Evolutionary conservation across 148 eudicot genomes (phyloP), one percentile per base, ranked within the genome.

Genomic region (Drosera capensis): DNA sequence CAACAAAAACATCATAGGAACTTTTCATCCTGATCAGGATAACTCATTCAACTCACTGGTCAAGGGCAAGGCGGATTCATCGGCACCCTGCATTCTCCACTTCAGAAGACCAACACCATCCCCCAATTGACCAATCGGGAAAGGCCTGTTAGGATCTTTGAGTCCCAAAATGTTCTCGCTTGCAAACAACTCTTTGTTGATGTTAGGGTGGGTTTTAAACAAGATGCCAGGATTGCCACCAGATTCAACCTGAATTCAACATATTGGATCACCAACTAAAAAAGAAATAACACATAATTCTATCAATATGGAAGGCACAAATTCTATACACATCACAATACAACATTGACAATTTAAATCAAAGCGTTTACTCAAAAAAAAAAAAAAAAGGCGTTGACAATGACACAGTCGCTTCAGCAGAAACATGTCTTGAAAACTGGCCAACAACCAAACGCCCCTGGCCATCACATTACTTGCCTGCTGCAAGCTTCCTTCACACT

Each of bases 41-140:
- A 34, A 0, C 39, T 58, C 25, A 14, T 14, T 28, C 42, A 62
- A 59, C 95, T 72, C 54, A 84, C 99, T 81, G 13, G 78, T 66
- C 64, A 90, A 66, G 51, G 99, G 99, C 65, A 90, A 85, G 57
- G 67, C 68, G 20, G 88, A 69, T 66, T 84, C 95, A 54, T 90
- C 99, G 42, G 51, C 63, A 60, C 77, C 85, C 64, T 90, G 87
- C 87, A 84, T 84, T 68, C 99, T 90, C 99, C 99, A 90, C 59
- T 62, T 84, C 65, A 90, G 50, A 40, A 90, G 73, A 25, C 80
- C 70, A 68, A 90, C 87, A 57, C 99, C 99, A 66, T 90, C 94
- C 44, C 86, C 85, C 46, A 72, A 55, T 62, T 80, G 94, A 46
- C 79, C 80, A 48, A 64, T 26, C 28, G 99, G 99, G 56, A 90